These are phyloP conservation scores for Leishmania gerbilli DNA, from an alignment of 208 protist species.

Conservation along the genomic window DNA sequence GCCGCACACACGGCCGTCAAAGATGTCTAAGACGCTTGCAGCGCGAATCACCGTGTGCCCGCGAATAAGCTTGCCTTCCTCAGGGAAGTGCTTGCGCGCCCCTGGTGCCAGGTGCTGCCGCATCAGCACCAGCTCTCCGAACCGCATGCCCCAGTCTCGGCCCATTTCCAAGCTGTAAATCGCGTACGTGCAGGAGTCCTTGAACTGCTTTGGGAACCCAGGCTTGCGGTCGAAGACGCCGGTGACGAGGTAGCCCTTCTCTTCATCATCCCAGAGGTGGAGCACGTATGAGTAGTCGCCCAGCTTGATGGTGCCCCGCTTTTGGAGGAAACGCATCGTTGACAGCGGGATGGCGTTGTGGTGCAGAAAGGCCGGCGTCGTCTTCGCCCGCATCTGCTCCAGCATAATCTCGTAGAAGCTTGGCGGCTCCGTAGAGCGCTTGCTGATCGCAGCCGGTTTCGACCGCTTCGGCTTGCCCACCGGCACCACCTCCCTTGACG, in stretches of 20 bases:
- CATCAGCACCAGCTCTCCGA: conserved; percentile 16
- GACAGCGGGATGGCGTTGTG: conserved; percentile 64
- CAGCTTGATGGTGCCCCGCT: conserved; percentile 52
- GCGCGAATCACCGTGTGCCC: conserved; percentile 23
- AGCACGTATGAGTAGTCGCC: conserved; percentile 30
- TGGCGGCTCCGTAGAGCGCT: neutral
- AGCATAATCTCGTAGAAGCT: conserved; percentile 33
- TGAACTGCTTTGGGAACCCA: conserved; percentile 28
- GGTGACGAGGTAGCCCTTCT: conserved; percentile 67
- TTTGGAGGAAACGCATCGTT: conserved; percentile 56
- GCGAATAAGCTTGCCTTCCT: conserved; percentile 44
- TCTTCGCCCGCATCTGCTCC: conserved; percentile 37
- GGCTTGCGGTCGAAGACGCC: conserved; percentile 69
- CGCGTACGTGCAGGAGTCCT: conserved; percentile 13
- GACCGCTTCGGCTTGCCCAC: neutral
- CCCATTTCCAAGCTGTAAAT: conserved; percentile 29
- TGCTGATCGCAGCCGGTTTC: neutral
- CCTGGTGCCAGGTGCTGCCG: conserved; percentile 24
- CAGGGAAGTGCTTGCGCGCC: conserved; percentile 17
- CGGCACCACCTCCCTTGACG: neutral
- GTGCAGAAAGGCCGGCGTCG: conserved; percentile 65
- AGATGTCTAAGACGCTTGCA: conserved; percentile 22
- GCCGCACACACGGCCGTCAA: conserved; percentile 50
- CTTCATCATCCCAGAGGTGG: conserved; percentile 80
- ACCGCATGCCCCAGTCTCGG: conserved; percentile 29